Base-by-base conservation (phyloP, 1,139 yeast species). In the Pichia sp. region DNA sequence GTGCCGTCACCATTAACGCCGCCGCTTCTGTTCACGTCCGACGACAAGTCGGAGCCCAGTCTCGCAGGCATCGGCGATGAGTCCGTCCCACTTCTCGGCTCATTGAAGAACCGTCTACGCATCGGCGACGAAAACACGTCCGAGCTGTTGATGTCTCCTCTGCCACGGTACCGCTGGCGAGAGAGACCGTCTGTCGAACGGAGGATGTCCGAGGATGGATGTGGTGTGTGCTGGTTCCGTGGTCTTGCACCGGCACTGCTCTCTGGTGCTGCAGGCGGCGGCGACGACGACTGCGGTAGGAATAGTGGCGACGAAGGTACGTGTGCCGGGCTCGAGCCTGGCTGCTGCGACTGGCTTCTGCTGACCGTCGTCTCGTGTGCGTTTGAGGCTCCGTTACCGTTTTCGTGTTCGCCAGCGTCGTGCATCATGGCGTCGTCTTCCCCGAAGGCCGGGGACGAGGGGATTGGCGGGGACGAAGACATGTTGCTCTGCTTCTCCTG, bases 241-340 rank as follows among this genome's bases (percentile, higher is more conserved):
- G 56, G 48, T 6, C 46, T 73, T 67, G 33, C 24, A 20, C 24
- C 24, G 24, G 24, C 24, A 20, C 24, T 20, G 24, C 24, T 20
- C 24, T 20, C 24, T 20, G 24, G 24, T 20, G 24, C 24, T 20
- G 24, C 24, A 20, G 24, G 24, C 24, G 24, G 24, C 24, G 24
- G 24, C 24, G 61, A 55, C 10, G 59, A 65, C 7, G 70, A 65
- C 9, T 67, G 78, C 27, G 81, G 80, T 65, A 84, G 78, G 65
- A 85, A 83, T 57, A 85, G 75, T 34, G 90, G 90, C 29, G 90
- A 84, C 12, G 88, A 82, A 9, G 85, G 85, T 41, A 76, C 82
- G 14, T 71, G 75, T n/a, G 64, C 65, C 20, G 63, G 66, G 40
- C 64, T 61, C 40, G 64, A 63, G 1, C 61, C 54, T n/a, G 55